Evolutionary conservation across 176 grass and related monocot species (phyloP), one percentile per base, ranked within the genome.

Genomic region (Tillandsia leiboldiana): DNA sequence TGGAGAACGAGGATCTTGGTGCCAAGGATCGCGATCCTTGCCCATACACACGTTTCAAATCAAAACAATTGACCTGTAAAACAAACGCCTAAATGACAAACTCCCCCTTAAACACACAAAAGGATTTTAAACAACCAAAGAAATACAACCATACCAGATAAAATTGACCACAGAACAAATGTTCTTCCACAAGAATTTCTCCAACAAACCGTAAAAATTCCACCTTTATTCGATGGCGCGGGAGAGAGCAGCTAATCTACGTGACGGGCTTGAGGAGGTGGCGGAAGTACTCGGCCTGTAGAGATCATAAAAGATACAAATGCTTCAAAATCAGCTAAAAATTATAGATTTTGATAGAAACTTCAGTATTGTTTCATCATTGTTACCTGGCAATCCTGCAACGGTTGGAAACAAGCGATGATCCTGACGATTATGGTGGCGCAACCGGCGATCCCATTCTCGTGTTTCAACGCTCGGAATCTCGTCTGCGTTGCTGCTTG

Each of bases 251-350:
- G 75, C 26, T 58, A 61, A 78, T 75, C 89, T 96, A 96, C 93
- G 81, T 96, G 24, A 96, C 93, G 0, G 93, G 93, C 79, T 96
- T 92, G 47, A 96, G 89, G 68, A 96, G 93, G 71, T 96, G 89
- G 13, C 93, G 93, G 79, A 92, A 96, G 61, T 96, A 96, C 68
- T 96, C 89, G 9, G 89, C 93, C 93, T 96, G 72, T 75, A 49
- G 64, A 86, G 33, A 73, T 51, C 70, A 73, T 57, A 54, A 58
- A 10, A 59, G 7, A 70, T 77, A 24, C 67, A 78, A 10, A 5
- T 69, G 64, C 64, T 29, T 84, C 48, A 73, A 50, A 22, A 82
- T 18, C 27, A 75, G 4, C 51, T 12, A 52, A 66, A 75, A 10
- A 57, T 12, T 28, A 11, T 51, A 61, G 22, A 53, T 23, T 29